Conservation (phyloP, 768 basidiomycete genomes). For the Pleurotus sapidus region DNA sequence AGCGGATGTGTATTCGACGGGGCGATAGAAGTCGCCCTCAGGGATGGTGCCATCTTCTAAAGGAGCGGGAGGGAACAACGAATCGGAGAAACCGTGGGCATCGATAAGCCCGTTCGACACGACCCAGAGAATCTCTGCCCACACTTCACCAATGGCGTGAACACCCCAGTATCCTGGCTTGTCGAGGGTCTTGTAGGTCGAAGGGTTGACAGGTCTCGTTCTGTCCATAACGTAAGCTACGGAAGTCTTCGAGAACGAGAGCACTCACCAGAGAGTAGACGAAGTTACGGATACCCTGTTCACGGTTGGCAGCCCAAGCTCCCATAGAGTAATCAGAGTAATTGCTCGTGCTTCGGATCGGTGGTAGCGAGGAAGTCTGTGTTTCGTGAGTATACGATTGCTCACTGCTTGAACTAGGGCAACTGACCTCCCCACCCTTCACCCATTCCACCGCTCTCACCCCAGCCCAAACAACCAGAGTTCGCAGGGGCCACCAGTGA, state of each 20-base stretch:
- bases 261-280: constrained; percentile 66
- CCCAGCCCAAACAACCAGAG: constrained; percentile 93
- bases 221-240: constrained; percentile 17
- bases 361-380: constrained; percentile 83
- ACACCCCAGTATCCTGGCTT: constrained; percentile 94
- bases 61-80: constrained; percentile 79
- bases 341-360: constrained; percentile 69
- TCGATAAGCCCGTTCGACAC: constrained; percentile 69
- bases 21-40: constrained; percentile 72
- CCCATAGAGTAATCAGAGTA: constrained; percentile 91
- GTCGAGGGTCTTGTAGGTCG: constrained; percentile 92
- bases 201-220: constrained; percentile 78
- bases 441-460: constrained; percentile 96
- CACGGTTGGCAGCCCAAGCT: constrained; percentile 86
- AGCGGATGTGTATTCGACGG: constrained; percentile 12
- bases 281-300: constrained; percentile 82
- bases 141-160: constrained; percentile 90
- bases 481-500: constrained; percentile 94
- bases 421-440: constrained; percentile 87
- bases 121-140: constrained; percentile 90
- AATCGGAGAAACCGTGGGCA: constrained; percentile 78
- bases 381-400: not conserved
- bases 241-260: not conserved
- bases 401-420: too few relatives aligned
- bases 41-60: constrained; percentile 62